Evolutionary conservation across 2,329 filamentous ascomycete genomes (phyloP), one percentile per base, ranked within the genome.

Genomic region (Rugonectria rugulosa): DNA sequence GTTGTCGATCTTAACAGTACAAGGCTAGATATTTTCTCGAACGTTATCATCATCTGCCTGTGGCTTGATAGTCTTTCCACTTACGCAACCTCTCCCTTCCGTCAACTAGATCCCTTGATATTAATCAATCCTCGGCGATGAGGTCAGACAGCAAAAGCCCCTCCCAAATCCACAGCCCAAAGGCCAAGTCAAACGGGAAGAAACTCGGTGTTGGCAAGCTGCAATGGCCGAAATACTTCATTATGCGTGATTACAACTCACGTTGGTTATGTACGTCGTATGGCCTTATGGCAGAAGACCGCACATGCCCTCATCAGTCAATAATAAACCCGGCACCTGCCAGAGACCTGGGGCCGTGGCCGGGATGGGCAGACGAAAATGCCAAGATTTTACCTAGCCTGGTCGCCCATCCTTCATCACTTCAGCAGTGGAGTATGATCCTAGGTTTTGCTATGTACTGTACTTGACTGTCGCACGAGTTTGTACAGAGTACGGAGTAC

Each of bases 241-340:
- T 42, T 43, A 62, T 53, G 47, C 60, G 53, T 53, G 38, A 60
- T 60, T 57, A 53, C 53, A 63, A 27, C n/a, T n/a, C n/a, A n/a
- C n/a, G n/a, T n/a, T n/a, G n/a, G n/a, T 21, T 44, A 45, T 37
- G 50, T 41, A 54, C 50, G 59, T 59, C 62, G 62, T 64, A 26
- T 41, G 59, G 60, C 57, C 61, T 63, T 66, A 32, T 42, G 62
- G 62, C 63, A 44, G 45, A 51, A 38, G 63, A 60, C 46, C 41
- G 34, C 42, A 40, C 42, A 50, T 54, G 53, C 62, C n/a, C n/a
- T n/a, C n/a, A n/a, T n/a, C 37, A 21, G 52, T 53, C 52, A 43
- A 37, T 38, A 20, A 46, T 45, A 46, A 31, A 46, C 23, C 53
- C 15, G 20, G 43, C 15, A 27, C 48, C 27, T 21, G 26, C 23